A percentile compares a stretch with the other conserved stretches of the same genome.
Conservation (phyloP, 495 filamentous ascomycete species). For the Penicillium ochrochloron region DNA sequence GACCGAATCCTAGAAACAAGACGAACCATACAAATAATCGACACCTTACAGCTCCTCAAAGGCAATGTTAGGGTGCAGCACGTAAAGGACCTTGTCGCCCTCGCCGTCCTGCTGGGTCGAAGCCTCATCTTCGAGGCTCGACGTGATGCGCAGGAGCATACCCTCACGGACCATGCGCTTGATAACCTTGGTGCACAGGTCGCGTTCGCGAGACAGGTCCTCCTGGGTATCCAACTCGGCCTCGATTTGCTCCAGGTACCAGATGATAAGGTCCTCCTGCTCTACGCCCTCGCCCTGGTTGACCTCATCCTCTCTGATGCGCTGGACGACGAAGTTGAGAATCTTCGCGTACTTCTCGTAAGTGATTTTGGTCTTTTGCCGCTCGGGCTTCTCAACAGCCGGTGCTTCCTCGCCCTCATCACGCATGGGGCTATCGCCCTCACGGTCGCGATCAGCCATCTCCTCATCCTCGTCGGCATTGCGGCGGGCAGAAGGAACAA, state of each 20-base stretch:
- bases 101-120: slow-evolving; percentile 49
- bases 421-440: slow-evolving; percentile 75
- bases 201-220: slow-evolving; percentile 76
- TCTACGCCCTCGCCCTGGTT: slow-evolving; percentile 84
- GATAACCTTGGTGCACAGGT: slow-evolving; percentile 82
- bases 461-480: slow-evolving; percentile 41
- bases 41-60: slow-evolving; percentile 66
- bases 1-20: slow-evolving; percentile 23
- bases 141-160: slow-evolving; percentile 87
- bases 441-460: slow-evolving; percentile 56
- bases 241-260: slow-evolving; percentile 96
- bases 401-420: slow-evolving; percentile 48
- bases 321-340: slow-evolving; percentile 78
- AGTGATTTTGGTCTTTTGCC: slow-evolving; percentile 83
- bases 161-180: slow-evolving; percentile 98
- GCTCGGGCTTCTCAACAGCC: slow-evolving; percentile 45
- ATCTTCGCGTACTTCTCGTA: slow-evolving; percentile 95
- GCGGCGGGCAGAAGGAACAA: slow-evolving; percentile 10
- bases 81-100: slow-evolving; percentile 70
- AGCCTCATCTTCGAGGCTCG: slow-evolving; percentile 67
- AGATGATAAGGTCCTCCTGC: slow-evolving; percentile 79
- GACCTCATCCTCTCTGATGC: slow-evolving; percentile 76
- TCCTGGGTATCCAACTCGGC: slow-evolving; percentile 79
- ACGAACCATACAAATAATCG: slow-evolving; percentile 3
- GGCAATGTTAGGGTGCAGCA: slow-evolving; percentile 92